Conservation (phyloP, 164 flowering plant species). For the Paratinospora sagittata region DNA sequence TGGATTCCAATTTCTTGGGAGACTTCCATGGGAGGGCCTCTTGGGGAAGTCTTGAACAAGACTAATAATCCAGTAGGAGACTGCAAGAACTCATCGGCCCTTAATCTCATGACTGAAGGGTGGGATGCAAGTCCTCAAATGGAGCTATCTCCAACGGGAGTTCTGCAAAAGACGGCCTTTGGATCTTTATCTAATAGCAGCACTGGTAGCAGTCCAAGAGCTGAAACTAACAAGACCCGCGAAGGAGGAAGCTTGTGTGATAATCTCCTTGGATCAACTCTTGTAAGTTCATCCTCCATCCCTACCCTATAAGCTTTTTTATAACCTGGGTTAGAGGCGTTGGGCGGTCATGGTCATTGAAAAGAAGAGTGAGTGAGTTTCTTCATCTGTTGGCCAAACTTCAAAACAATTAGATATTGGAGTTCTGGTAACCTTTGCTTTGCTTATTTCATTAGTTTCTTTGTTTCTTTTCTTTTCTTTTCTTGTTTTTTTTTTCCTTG, state of each 20-base stretch:
- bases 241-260: slow-evolving; percentile 33
- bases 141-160: slow-evolving; percentile 76
- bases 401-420: slow-evolving; percentile 2
- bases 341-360: slow-evolving; percentile 5
- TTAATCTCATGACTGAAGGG: slow-evolving; percentile 56
- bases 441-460: slow-evolving; percentile 13
- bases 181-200: slow-evolving; percentile 78
- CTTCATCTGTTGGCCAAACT: background rate
- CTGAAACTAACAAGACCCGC: slow-evolving; percentile 30
- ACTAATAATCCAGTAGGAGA: slow-evolving; percentile 27
- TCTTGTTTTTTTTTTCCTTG: background rate
- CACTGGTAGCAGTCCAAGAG: slow-evolving; percentile 67
- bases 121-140: slow-evolving; percentile 53
- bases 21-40: slow-evolving; percentile 75
- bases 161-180: slow-evolving; percentile 65
- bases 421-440: background rate
- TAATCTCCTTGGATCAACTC: slow-evolving; percentile 29
- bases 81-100: slow-evolving; percentile 32
- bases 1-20: slow-evolving; percentile 72
- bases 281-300: slow-evolving; percentile 32
- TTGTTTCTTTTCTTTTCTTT: background rate
- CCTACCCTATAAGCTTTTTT: slow-evolving; percentile 26
- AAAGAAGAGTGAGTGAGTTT: background rate
- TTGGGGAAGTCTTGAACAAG: slow-evolving; percentile 70
- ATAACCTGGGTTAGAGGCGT: background rate